Conservation (phyloP, 305 asterid genomes). For the Solanum chacoense region DNA sequence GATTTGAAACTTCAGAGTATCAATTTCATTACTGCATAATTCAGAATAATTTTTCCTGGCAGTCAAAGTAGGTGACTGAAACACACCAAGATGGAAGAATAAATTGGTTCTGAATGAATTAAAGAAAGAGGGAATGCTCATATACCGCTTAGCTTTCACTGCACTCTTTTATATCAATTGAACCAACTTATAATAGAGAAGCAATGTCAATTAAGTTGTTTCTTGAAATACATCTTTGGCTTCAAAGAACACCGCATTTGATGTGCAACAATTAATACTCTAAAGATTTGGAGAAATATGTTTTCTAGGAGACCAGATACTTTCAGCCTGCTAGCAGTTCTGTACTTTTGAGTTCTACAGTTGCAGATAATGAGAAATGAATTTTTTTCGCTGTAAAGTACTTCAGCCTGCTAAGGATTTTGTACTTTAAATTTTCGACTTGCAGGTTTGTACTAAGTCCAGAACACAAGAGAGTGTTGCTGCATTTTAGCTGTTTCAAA, state of each 20-base stretch:
- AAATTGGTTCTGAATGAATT: not conserved
- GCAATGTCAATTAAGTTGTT: not conserved
- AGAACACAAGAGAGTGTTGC: not conserved
- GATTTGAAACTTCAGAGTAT: not conserved
- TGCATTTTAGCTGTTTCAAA: not conserved
- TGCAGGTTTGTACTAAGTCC: not conserved
- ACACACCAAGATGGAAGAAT: not conserved
- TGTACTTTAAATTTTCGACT: not conserved
- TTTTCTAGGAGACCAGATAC: not conserved
- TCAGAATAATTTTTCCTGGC: not conserved
- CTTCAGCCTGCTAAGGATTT: not conserved
- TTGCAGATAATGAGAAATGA: not conserved
- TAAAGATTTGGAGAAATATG: not conserved
- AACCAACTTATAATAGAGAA: not conserved
- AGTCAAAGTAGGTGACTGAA: not conserved
- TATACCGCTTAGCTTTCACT: not conserved
- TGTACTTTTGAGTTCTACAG: not conserved
- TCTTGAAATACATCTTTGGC: not conserved
- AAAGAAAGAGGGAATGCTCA: not conserved
- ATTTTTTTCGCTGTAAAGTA: not conserved
- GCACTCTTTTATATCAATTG: not conserved
- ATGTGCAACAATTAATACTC: not conserved
- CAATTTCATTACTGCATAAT: not conserved
- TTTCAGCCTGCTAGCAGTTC: not conserved
- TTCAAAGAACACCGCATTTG: not conserved